Percentiles rank a stretch among this genome's conserved stretches.
These are phyloP conservation scores for Bipolaris oryzae DNA, from an alignment of 2,329 filamentous ascomycete genomes.

Conservation along the genomic window DNA sequence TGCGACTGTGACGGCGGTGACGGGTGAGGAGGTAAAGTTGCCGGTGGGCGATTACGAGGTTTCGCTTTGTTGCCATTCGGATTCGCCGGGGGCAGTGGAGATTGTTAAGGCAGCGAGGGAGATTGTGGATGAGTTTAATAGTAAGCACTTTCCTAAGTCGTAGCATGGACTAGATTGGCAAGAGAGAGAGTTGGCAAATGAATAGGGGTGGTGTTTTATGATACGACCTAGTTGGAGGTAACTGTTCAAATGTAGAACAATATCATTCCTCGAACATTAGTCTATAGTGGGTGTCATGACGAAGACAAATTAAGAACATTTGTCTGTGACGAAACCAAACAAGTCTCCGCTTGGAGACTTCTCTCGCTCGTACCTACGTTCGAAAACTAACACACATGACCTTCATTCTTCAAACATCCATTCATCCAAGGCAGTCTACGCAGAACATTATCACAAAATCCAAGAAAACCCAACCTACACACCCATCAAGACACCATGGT, in stretches of 20 bases:
- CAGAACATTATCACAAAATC: no score
- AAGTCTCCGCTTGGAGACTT: no score
- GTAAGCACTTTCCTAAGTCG: conserved; percentile 21
- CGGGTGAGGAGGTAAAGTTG: conserved; percentile 50
- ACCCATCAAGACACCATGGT: no score
- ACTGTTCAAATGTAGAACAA: not conserved
- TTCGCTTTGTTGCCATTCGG: conserved; percentile 54
- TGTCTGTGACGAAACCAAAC: no score
- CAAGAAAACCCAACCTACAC: no score
- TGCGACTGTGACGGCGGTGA: conserved; percentile 50
- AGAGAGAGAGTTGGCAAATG: not conserved
- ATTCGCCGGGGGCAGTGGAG: conserved; percentile 52
- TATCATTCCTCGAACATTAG: not conserved
- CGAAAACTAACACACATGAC: no score
- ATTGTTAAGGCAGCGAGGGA: conserved; percentile 52
- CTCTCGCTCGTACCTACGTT: no score
- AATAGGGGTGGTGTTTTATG: not conserved
- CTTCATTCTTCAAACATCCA: no score
- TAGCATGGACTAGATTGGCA: not conserved
- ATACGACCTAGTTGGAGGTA: not conserved
- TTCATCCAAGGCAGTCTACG: no score
- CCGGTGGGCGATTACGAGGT: conserved; percentile 52
- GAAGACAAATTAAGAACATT: no score
- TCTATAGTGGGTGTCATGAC: no score
- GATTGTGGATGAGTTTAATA: conserved; percentile 52